Evolutionary conservation across 2,329 filamentous ascomycete species (phyloP).

Genomic region (Phaeosphaeriaceae sp.): DNA sequence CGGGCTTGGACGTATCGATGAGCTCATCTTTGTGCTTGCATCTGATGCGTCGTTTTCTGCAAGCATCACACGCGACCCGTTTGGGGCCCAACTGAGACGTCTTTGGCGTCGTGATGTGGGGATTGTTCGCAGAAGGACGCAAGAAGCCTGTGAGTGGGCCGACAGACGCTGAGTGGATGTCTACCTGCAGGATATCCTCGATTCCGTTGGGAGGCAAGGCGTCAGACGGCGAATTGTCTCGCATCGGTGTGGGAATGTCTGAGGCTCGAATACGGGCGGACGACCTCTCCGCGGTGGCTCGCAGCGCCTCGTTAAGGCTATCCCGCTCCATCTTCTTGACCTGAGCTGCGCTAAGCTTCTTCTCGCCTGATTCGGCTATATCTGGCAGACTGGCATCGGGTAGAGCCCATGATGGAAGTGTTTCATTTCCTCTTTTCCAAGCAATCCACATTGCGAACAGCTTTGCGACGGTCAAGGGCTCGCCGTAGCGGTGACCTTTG

Average conservation of each 20-base stretch:
- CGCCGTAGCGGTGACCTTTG: conserved; percentile 64
- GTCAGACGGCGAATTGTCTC: conserved; percentile 4
- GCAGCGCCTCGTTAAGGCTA: conserved; percentile 53
- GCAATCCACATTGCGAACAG: conserved; percentile 70
- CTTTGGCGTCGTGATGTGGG: conserved; percentile 58
- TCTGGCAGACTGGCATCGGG: conserved; percentile 62
- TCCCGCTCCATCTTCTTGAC: conserved; percentile 64
- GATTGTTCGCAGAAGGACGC: conserved; percentile 46
- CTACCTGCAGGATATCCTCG: conserved; percentile 19
- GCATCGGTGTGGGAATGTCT: conserved; percentile 15
- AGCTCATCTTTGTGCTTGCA: conserved; percentile 69
- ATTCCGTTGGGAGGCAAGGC: conserved; percentile 18
- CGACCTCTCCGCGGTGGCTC: conserved; percentile 50
- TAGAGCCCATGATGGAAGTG: conserved; percentile 67
- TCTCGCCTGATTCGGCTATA: conserved; percentile 47
- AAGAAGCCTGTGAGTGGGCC: conserved; percentile 42
- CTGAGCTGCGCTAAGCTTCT: conserved; percentile 63
- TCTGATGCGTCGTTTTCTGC: conserved; percentile 66
- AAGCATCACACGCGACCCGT: conserved; percentile 67
- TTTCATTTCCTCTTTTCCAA: conserved; percentile 71
- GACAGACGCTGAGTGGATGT: conserved; percentile 19
- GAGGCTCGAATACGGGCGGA: conserved; percentile 48
- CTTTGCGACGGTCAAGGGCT: conserved; percentile 66
- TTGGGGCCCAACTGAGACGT: conserved; percentile 67
- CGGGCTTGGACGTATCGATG: conserved; percentile 38